Conservation (phyloP, 1,284 basidiomycete species). For the Pseudozyma tsukubaensis region DNA sequence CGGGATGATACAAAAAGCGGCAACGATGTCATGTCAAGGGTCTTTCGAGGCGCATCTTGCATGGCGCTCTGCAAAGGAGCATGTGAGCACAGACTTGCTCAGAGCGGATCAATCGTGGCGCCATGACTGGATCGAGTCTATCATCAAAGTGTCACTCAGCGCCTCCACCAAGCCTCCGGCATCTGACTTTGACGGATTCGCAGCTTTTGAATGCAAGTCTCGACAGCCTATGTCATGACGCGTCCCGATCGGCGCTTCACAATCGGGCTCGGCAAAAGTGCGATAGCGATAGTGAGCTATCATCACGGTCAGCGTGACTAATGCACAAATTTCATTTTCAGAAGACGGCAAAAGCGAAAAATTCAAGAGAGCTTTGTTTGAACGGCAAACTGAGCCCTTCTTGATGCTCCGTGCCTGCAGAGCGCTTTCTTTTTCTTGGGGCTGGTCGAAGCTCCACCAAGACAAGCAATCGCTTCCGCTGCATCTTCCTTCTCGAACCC, state of each 20-base stretch:
- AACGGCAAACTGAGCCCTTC: background rate
- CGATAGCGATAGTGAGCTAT: background rate
- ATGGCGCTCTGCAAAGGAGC: slow-evolving; percentile 3
- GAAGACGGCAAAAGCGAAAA: slow-evolving; percentile 5
- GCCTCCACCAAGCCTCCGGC: slow-evolving; percentile 1
- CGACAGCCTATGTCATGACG: slow-evolving; percentile 32
- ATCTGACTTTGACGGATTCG: background rate
- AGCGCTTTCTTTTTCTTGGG: too few species aligned
- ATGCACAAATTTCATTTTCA: background rate
- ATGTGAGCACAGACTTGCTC: too few species aligned
- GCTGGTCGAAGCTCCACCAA: too few species aligned
- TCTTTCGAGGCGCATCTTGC: slow-evolving; percentile 22
- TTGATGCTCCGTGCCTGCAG: too few species aligned
- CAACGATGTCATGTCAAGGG: slow-evolving; percentile 15
- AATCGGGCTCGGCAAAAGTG: background rate
- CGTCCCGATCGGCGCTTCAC: slow-evolving; percentile 28
- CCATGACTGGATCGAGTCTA: slow-evolving; percentile 8
- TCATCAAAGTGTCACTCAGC: background rate
- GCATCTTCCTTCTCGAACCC: slow-evolving; percentile 2
- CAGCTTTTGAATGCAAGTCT: background rate
- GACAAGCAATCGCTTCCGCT: background rate
- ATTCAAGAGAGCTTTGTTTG: slow-evolving; percentile 1
- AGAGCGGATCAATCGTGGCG: background rate
- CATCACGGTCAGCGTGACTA: slow-evolving; percentile 23
- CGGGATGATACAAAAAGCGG: background rate